A percentile compares a stretch with the other conserved stretches of the same genome.
phyloP scores from a whole-genome alignment of 1,139 yeast genomes.

The Hansenula lynferdii region DNA sequence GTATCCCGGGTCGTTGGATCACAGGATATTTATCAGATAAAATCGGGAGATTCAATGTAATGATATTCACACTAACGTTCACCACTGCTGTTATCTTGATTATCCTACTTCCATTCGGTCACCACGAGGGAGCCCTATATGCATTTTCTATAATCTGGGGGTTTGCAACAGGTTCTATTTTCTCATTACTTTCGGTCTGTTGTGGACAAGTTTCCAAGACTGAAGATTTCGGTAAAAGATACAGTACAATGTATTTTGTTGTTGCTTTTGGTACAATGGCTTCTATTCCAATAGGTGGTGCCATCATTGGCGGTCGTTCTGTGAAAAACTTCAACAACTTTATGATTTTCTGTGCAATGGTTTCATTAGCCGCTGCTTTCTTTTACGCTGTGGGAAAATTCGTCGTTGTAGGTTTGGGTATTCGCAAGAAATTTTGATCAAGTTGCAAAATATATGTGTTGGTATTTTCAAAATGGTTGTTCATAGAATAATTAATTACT shows the following conservation, averaged over 20 bases:
- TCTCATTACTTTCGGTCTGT: slow-evolving; percentile 43
- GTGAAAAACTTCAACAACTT: slow-evolving; percentile 29
- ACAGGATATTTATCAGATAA: slow-evolving; percentile 44
- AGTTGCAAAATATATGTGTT: too few species aligned
- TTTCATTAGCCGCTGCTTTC: slow-evolving; percentile 28
- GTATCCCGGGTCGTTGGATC: slow-evolving; percentile 44
- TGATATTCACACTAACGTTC: slow-evolving; percentile 34
- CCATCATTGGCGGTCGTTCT: slow-evolving; percentile 36
- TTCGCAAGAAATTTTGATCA: too few species aligned
- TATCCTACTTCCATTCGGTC: slow-evolving; percentile 52
- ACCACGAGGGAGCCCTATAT: slow-evolving; percentile 23
- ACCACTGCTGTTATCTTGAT: slow-evolving; percentile 37
- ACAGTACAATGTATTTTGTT: slow-evolving; percentile 42
- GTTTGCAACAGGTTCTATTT: slow-evolving; percentile 41
- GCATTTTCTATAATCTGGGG: slow-evolving; percentile 49
- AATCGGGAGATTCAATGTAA: slow-evolving; percentile 48
- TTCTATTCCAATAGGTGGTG: slow-evolving; percentile 47
- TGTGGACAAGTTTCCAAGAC: slow-evolving; percentile 40
- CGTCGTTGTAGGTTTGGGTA: too few species aligned
- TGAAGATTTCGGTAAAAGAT: slow-evolving; percentile 41
- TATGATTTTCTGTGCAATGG: slow-evolving; percentile 34
- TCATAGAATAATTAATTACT: too few species aligned
- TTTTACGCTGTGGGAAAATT: slow-evolving; percentile 28
- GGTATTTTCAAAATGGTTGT: too few species aligned
- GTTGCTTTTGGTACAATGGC: slow-evolving; percentile 40